Evolutionary conservation across 2,329 filamentous ascomycete genomes (phyloP).

Genomic region (Phialocephala subalpina): DNA sequence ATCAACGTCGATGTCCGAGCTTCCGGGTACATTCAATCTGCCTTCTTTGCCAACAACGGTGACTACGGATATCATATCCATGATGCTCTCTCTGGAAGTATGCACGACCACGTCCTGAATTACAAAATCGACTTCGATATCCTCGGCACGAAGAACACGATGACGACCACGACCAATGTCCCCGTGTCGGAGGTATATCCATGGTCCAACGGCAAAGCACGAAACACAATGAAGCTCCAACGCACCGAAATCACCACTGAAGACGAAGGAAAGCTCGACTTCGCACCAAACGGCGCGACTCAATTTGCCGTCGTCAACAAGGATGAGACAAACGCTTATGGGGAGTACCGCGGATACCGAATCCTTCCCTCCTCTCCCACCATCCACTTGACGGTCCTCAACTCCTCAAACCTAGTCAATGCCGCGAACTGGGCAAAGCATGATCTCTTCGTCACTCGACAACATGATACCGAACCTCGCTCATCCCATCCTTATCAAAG

Average conservation of each 20-base stretch:
- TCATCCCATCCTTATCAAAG: slow-evolving; percentile 54
- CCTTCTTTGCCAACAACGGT: slow-evolving; percentile 46
- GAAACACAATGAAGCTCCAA: slow-evolving; percentile 61
- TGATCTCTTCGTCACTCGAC: slow-evolving; percentile 59
- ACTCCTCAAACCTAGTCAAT: slow-evolving; percentile 56
- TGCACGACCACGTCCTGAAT: slow-evolving; percentile 64
- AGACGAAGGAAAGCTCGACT: slow-evolving; percentile 49
- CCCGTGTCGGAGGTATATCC: slow-evolving; percentile 48
- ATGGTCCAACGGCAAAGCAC: slow-evolving; percentile 51
- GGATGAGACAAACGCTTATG: slow-evolving; percentile 55
- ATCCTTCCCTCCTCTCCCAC: slow-evolving; percentile 49
- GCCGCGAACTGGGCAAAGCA: slow-evolving; percentile 57
- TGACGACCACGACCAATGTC: slow-evolving; percentile 36
- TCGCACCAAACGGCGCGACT: slow-evolving; percentile 54
- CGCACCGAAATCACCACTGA: slow-evolving; percentile 51
- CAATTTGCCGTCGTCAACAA: slow-evolving; percentile 59
- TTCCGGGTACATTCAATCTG: slow-evolving; percentile 61
- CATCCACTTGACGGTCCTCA: slow-evolving; percentile 55
- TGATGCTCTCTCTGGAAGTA: slow-evolving; percentile 54
- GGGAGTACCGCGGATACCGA: slow-evolving; percentile 60
- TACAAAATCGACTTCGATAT: slow-evolving; percentile 59
- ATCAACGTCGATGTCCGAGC: slow-evolving; percentile 55
- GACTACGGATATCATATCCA: slow-evolving; percentile 60
- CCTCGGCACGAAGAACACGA: slow-evolving; percentile 54
- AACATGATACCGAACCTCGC: slow-evolving; percentile 59